Evolutionary conservation across 441 rosid genomes (phyloP).

Genomic region (Macaranga tanarius): DNA sequence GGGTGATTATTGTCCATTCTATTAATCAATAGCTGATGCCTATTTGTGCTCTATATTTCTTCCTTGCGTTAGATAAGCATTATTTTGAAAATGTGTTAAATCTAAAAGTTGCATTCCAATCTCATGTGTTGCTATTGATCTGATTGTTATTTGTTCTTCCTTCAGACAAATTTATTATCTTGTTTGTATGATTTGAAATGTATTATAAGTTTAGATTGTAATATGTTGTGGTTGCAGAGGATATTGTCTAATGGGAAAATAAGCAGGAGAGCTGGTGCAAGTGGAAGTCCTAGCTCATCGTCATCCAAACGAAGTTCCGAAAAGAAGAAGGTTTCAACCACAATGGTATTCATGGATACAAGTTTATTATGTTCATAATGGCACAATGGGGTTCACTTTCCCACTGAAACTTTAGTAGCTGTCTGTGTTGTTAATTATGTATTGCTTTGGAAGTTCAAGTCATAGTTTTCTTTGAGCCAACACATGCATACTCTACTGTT

Average conservation of each 20-base stretch:
- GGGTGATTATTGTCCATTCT: not conserved
- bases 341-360: slow-evolving; percentile 42
- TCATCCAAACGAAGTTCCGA: slow-evolving; percentile 61
- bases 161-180: no score
- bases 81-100: not conserved
- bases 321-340: slow-evolving; percentile 50
- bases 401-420: not conserved
- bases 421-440: not conserved
- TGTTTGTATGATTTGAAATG: not conserved
- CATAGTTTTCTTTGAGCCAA: not conserved
- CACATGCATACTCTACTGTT: not conserved
- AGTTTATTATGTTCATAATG: not conserved
- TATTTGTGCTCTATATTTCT: not conserved
- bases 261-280: slow-evolving; percentile 48
- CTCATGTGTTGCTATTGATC: not conserved
- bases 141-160: not conserved
- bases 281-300: slow-evolving; percentile 47
- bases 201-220: not conserved
- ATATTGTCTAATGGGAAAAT: slow-evolving; percentile 51
- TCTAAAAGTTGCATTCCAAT: not conserved
- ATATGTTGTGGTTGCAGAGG: slow-evolving; percentile 40
- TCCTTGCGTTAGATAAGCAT: not conserved
- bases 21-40: not conserved
- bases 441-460: not conserved
- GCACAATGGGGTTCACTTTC: not conserved